Evolutionary conservation across 352 stramenopile species (phyloP).

Genomic region (Pythium dissotocum): DNA sequence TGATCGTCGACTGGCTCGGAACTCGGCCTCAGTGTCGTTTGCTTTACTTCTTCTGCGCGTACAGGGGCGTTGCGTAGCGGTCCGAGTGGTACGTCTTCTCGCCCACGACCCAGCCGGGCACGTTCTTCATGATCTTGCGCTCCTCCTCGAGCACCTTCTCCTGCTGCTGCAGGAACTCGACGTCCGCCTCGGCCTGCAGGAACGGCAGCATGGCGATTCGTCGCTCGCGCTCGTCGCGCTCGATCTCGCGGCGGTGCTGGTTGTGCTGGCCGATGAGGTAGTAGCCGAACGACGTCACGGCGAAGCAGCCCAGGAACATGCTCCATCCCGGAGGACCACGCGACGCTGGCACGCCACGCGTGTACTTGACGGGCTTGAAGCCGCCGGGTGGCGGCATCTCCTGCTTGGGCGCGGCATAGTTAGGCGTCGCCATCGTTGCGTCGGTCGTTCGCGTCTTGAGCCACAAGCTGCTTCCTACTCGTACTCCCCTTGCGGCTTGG

Average conservation of each 20-base stretch:
- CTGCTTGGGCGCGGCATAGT: slow-evolving; percentile 74
- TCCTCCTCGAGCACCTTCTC: slow-evolving; percentile 90
- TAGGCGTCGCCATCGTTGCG: slow-evolving; percentile 72
- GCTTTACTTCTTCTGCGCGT: slow-evolving; percentile 83
- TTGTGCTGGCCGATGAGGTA: slow-evolving; percentile 83
- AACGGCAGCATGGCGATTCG: slow-evolving; percentile 92
- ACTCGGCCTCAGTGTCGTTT: slow-evolving; percentile 25
- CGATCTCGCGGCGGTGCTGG: slow-evolving; percentile 61
- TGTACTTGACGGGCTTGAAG: slow-evolving; percentile 72
- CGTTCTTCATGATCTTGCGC: slow-evolving; percentile 94
- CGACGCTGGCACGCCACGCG: slow-evolving; percentile 58
- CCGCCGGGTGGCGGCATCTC: slow-evolving; percentile 82
- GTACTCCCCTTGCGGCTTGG: not conserved
- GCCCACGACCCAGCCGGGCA: slow-evolving; percentile 90
- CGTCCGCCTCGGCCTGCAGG: slow-evolving; percentile 96
- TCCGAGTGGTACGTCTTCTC: slow-evolving; percentile 89
- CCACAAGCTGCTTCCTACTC: not conserved
- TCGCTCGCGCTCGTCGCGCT: slow-evolving; percentile 89
- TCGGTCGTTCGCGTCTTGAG: not conserved
- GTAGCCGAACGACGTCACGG: slow-evolving; percentile 71
- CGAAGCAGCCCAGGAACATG: slow-evolving; percentile 73
- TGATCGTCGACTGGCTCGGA: slow-evolving; percentile 1
- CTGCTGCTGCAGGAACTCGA: slow-evolving; percentile 85
- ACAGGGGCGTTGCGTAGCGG: slow-evolving; percentile 78
- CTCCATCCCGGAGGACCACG: slow-evolving; percentile 79